Evolutionary conservation across 345 rosid species (phyloP).

Genomic region (Citrus hindsii): DNA sequence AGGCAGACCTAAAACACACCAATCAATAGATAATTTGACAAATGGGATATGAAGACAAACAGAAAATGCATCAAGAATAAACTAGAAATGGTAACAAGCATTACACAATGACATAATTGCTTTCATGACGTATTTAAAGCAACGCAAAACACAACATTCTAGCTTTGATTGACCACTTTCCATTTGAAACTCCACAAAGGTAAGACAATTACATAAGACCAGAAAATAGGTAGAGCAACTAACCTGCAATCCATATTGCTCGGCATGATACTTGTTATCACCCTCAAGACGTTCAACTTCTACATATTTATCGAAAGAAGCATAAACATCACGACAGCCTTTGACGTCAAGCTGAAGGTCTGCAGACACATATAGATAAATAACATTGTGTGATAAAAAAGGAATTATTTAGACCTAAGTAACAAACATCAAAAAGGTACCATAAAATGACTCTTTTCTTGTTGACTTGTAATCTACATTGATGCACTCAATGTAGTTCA

Average conservation of each 20-base stretch:
- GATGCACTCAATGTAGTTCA: slow-evolving; percentile 93
- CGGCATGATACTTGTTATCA: slow-evolving; percentile 93
- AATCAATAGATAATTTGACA: background rate
- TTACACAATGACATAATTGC: background rate
- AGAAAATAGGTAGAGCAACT: slow-evolving; percentile 17
- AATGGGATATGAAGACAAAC: background rate
- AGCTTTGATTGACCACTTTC: background rate
- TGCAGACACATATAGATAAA: slow-evolving; percentile 27
- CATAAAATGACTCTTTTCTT: slow-evolving; percentile 94
- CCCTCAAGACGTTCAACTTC: slow-evolving; percentile 98
- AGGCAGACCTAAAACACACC: background rate
- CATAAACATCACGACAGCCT: slow-evolving; percentile 95
- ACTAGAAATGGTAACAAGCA: background rate
- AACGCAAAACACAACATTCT: background rate
- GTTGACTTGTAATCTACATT: slow-evolving; percentile 94
- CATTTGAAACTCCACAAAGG: background rate
- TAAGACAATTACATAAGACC: background rate
- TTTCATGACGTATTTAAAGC: background rate
- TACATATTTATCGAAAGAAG: slow-evolving; percentile 97
- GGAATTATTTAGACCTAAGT: background rate
- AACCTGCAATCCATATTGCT: slow-evolving; percentile 90
- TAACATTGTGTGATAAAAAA: slow-evolving; percentile 5
- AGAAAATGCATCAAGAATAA: background rate
- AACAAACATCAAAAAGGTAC: slow-evolving; percentile 34
- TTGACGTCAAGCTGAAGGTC: slow-evolving; percentile 98